Evolutionary conservation across 1,284 basidiomycete genomes (phyloP).

Genomic region (Pascua sp.): DNA sequence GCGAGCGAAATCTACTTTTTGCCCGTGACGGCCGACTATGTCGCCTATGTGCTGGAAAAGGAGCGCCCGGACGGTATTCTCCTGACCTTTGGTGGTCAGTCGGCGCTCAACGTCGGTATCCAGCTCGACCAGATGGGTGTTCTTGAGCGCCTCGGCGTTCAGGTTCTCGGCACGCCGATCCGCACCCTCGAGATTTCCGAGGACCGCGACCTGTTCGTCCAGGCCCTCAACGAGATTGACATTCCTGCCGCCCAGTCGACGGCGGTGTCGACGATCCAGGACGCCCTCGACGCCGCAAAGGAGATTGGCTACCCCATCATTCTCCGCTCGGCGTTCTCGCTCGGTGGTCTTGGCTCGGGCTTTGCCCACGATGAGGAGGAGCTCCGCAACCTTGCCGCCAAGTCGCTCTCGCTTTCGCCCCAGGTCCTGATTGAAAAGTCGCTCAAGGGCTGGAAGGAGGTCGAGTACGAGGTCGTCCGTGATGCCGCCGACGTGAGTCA

Average conservation of each 20-base stretch:
- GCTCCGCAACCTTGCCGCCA: slow-evolving; percentile 88
- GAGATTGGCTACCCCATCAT: slow-evolving; percentile 97
- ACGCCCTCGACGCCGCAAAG: slow-evolving; percentile 84
- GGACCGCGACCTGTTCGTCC: slow-evolving; percentile 94
- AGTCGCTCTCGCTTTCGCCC: slow-evolving; percentile 83
- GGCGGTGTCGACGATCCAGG: slow-evolving; percentile 92
- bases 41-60: slow-evolving; percentile 97
- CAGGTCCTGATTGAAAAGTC: slow-evolving; percentile 97
- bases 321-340: slow-evolving; percentile 94
- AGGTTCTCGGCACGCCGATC: slow-evolving; percentile 94
- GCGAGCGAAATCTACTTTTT: slow-evolving; percentile 97
- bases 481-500: slow-evolving; percentile 73
- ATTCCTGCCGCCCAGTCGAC: slow-evolving; percentile 97
- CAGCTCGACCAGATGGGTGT: slow-evolving; percentile 97
- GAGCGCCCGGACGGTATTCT: slow-evolving; percentile 96
- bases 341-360: slow-evolving; percentile 96
- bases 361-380: slow-evolving; percentile 96
- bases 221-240: slow-evolving; percentile 97
- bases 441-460: slow-evolving; percentile 99
- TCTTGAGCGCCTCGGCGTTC: slow-evolving; percentile 87
- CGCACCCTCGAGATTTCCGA: slow-evolving; percentile 92
- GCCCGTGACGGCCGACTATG: slow-evolving; percentile 94
- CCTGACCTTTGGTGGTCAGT: slow-evolving; percentile 97
- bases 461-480: slow-evolving; percentile 98
- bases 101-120: slow-evolving; percentile 96